Conservation (phyloP, 176 grass and related monocot genomes). For the Triticum monococcum region DNA sequence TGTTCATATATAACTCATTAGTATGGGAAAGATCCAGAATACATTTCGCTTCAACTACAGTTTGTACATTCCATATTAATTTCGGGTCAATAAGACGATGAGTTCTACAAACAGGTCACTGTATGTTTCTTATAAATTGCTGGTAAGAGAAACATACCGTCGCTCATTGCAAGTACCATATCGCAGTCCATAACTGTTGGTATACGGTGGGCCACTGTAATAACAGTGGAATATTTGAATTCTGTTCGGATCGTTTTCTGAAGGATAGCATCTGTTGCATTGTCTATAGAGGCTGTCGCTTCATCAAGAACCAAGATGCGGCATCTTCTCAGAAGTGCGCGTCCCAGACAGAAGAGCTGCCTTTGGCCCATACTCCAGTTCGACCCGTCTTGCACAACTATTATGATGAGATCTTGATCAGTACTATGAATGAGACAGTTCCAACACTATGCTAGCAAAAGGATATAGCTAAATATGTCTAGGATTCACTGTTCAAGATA, state of each 20-base stretch:
- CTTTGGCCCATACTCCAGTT: constrained; percentile 99
- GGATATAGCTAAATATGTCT: not conserved
- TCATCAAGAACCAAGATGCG: too few relatives aligned
- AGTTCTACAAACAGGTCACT: too few relatives aligned
- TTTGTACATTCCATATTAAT: too few relatives aligned
- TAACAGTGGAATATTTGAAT: constrained; percentile 74
- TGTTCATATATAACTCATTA: not conserved
- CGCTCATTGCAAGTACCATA: constrained; percentile 72
- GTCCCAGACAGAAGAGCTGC: constrained; percentile 61
- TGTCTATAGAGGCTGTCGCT: too few relatives aligned
- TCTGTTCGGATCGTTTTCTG: constrained; percentile 50
- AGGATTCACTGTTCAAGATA: too few relatives aligned
- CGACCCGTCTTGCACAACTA: constrained; percentile 81
- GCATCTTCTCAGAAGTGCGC: too few relatives aligned
- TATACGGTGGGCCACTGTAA: constrained; percentile 84
- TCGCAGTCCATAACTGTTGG: constrained; percentile 87
- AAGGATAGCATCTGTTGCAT: too few relatives aligned
- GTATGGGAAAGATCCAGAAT: not conserved
- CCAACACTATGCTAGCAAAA: not conserved
- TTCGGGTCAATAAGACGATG: too few relatives aligned
- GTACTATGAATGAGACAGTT: not conserved
- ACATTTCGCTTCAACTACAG: not conserved
- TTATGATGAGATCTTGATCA: constrained; percentile 1
- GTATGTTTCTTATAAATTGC: not conserved
- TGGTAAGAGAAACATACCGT: too few relatives aligned